These are phyloP conservation scores for Mortierella sp. DNA, from an alignment of 371 early-diverging fungal genomes.

Conservation along the genomic window DNA sequence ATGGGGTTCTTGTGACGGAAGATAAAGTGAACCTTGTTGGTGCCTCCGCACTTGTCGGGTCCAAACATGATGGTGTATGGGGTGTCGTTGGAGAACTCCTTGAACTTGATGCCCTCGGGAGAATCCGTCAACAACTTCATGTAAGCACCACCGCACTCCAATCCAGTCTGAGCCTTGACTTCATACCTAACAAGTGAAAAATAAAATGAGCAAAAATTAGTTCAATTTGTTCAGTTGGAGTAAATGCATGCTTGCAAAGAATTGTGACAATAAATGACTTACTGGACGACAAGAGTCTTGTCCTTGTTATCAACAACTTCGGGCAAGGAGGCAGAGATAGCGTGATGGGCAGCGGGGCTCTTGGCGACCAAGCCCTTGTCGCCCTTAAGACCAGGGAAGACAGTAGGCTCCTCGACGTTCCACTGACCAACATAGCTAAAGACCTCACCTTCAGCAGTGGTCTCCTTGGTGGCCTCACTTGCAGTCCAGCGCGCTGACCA, in stretches of 20 bases:
- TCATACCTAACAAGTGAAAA: slow-evolving; percentile 63
- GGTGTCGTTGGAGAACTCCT: slow-evolving; percentile 64
- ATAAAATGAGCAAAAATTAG: neutral
- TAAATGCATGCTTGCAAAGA: neutral
- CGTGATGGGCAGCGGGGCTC: slow-evolving; percentile 85
- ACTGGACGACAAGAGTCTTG: slow-evolving; percentile 91
- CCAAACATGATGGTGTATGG: slow-evolving; percentile 92
- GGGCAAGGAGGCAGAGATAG: slow-evolving; percentile 82
- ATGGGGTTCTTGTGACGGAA: slow-evolving; percentile 93
- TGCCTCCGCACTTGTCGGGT: slow-evolving; percentile 96
- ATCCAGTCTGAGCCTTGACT: slow-evolving; percentile 94
- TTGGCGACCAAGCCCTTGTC: slow-evolving; percentile 83
- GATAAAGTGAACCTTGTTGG: slow-evolving; percentile 97
- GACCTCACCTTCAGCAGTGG: slow-evolving; percentile 63
- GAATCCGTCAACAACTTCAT: slow-evolving; percentile 81
- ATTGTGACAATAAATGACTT: slow-evolving; percentile 4
- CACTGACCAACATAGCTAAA: slow-evolving; percentile 82
- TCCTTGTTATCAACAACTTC: slow-evolving; percentile 83
- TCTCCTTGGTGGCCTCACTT: slow-evolving; percentile 75
- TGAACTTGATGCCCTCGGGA: slow-evolving; percentile 63
- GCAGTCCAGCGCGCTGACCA: slow-evolving; percentile 76
- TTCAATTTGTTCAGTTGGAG: neutral
- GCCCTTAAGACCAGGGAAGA: slow-evolving; percentile 67
- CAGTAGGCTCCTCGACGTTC: slow-evolving; percentile 77
- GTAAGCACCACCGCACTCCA: slow-evolving; percentile 98